These are phyloP conservation scores for Zymoseptoria ardabiliae DNA, from an alignment of 2,329 filamentous ascomycete species.

Conservation along the genomic window DNA sequence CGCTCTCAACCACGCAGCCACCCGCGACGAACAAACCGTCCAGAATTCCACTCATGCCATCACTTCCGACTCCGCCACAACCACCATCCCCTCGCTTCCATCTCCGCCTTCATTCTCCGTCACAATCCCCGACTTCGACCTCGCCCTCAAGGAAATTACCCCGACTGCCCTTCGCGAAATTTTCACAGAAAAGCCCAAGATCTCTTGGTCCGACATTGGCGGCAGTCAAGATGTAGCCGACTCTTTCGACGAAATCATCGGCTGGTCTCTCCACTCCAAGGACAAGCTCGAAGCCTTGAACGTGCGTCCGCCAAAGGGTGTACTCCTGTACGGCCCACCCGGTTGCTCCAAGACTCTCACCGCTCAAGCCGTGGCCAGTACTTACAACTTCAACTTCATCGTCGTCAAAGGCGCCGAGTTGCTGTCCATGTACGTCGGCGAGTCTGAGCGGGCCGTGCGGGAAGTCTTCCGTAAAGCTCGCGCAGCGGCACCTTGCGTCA, in stretches of 20 bases:
- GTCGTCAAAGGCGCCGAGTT: constrained; percentile 90
- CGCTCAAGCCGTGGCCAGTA: constrained; percentile 83
- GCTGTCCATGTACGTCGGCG: constrained; percentile 94
- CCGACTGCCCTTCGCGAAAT: constrained; percentile 86
- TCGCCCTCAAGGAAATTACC: constrained; percentile 60
- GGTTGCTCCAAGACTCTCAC: constrained; percentile 93
- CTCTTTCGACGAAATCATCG: constrained; percentile 50
- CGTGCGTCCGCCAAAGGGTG: constrained; percentile 63
- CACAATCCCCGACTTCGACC: constrained; percentile 49
- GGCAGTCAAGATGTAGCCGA: constrained; percentile 70
- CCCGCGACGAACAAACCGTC: constrained; percentile 28
- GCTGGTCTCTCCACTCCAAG: constrained; percentile 51
- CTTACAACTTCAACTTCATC: constrained; percentile 87
- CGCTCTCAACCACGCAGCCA: constrained; percentile 38
- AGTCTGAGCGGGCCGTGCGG: constrained; percentile 79
- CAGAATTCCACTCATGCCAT: constrained; percentile 7
- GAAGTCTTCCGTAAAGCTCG: constrained; percentile 80
- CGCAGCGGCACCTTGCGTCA: constrained; percentile 80
- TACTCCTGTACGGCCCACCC: constrained; percentile 84
- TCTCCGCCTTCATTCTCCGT: not conserved
- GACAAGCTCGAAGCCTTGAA: constrained; percentile 45
- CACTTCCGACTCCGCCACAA: not conserved
- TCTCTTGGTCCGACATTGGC: constrained; percentile 81
- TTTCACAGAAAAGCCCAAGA: constrained; percentile 77
- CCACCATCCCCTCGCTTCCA: not conserved